Evolutionary conservation across 305 asterid genomes (phyloP).

Genomic region (Fraxinus velutina): DNA sequence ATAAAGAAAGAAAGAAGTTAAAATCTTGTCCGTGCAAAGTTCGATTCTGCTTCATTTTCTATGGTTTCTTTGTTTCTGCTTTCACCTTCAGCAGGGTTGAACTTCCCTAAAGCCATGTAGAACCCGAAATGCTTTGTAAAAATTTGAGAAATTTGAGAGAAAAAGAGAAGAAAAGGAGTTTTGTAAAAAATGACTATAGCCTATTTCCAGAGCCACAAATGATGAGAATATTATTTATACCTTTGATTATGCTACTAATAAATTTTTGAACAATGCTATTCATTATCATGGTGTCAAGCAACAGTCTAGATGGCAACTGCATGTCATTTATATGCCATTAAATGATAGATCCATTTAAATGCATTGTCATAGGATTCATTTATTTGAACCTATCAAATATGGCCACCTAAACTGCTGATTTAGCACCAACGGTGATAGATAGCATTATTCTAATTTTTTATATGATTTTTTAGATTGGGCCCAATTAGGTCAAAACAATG

Average conservation of each 20-base stretch:
- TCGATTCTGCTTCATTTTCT: background rate
- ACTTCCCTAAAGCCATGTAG: background rate
- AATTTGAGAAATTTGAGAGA: background rate
- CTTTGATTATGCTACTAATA: background rate
- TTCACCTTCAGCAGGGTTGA: background rate
- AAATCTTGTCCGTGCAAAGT: background rate
- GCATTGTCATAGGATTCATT: too few relatives aligned
- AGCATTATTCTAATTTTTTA: background rate
- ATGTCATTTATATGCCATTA: background rate
- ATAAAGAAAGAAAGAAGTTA: background rate
- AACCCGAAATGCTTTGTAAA: background rate
- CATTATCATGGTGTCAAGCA: background rate
- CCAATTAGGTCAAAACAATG: background rate
- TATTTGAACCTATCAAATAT: too few relatives aligned
- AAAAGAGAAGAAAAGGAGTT: background rate
- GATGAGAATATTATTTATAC: background rate
- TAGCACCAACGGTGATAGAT: background rate
- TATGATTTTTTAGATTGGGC: background rate
- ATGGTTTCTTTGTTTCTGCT: background rate
- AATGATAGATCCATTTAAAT: background rate
- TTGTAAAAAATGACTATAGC: background rate
- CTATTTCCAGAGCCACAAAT: background rate
- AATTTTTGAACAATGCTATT: background rate
- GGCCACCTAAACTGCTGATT: too few relatives aligned
- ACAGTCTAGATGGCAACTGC: background rate